A percentile compares a stretch with the other conserved stretches of the same genome.
Conservation (phyloP, 768 basidiomycete species). For the Terana coerulea region DNA sequence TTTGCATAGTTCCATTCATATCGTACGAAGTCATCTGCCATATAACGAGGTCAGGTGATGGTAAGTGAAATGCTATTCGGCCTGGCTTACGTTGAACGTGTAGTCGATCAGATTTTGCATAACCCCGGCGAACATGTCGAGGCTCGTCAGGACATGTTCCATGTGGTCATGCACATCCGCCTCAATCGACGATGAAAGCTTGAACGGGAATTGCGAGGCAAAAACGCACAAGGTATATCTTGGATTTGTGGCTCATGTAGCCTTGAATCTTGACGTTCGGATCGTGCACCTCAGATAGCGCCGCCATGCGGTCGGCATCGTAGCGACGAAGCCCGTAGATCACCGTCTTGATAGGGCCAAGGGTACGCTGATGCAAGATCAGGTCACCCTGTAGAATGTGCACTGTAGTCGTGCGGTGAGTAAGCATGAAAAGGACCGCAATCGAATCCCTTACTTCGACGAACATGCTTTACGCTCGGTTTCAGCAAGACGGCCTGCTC, state of each 20-base stretch:
- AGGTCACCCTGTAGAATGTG: conserved; percentile 72
- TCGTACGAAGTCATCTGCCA: conserved; percentile 63
- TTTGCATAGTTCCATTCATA: conserved; percentile 67
- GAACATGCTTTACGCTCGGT: conserved; percentile 15
- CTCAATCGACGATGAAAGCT: conserved; percentile 26
- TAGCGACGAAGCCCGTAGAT: conserved; percentile 62
- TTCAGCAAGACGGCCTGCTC: conserved; percentile 15
- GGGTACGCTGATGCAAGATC: conserved; percentile 62
- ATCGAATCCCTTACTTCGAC: conserved; percentile 2
- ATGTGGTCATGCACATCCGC: conserved; percentile 72
- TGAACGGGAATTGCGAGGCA: not conserved
- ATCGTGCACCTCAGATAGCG: conserved; percentile 38
- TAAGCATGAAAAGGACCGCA: not conserved
- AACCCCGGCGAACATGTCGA: conserved; percentile 68
- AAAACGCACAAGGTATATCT: conserved; percentile 51
- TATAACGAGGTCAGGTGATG: not conserved
- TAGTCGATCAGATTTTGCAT: conserved; percentile 65
- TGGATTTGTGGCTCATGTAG: conserved; percentile 59
- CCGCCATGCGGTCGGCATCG: conserved; percentile 58
- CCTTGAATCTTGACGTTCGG: conserved; percentile 37
- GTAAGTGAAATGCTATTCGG: not conserved
- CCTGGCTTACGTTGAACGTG: conserved; percentile 59
- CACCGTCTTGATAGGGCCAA: conserved; percentile 62
- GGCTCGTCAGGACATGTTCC: conserved; percentile 54
- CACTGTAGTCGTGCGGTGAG: conserved; percentile 34